A percentile compares a stretch with the other conserved stretches of the same genome.
Evolutionary conservation across 192 early-diverging fungal genomes (phyloP).

Genomic region (Endogone sp.): DNA sequence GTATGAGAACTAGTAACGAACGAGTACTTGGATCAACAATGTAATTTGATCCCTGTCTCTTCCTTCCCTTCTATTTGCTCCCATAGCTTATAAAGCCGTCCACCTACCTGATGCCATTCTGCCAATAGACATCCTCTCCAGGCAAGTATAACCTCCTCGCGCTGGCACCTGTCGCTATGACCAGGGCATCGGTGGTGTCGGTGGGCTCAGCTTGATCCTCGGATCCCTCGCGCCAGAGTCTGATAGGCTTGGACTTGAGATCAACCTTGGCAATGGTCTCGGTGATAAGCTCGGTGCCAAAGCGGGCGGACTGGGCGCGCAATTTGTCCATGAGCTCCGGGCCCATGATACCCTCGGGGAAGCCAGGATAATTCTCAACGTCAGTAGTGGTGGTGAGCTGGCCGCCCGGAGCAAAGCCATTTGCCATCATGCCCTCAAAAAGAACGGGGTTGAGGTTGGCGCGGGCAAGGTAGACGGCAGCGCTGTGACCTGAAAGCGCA

Average conservation of each 20-base stretch:
- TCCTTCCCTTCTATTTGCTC: too few relatives aligned
- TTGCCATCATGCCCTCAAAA: slow-evolving; percentile 97
- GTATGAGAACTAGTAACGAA: too few relatives aligned
- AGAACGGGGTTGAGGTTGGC: slow-evolving; percentile 91
- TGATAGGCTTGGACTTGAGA: slow-evolving; percentile 74
- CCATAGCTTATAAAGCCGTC: too few relatives aligned
- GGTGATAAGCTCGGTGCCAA: slow-evolving; percentile 84
- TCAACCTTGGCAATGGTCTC: slow-evolving; percentile 92
- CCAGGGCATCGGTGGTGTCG: slow-evolving; percentile 77
- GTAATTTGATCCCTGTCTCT: too few relatives aligned
- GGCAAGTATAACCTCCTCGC: slow-evolving; percentile 87
- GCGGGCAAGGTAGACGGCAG: slow-evolving; percentile 92
- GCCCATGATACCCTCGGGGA: slow-evolving; percentile 89
- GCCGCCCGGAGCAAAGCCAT: slow-evolving; percentile 61
- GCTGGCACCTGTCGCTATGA: slow-evolving; percentile 98
- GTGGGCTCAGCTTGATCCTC: slow-evolving; percentile 69
- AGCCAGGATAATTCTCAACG: slow-evolving; percentile 95
- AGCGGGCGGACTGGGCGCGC: slow-evolving; percentile 79
- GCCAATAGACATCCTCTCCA: slow-evolving; percentile 95
- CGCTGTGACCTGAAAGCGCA: slow-evolving; percentile 68
- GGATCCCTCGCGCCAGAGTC: slow-evolving; percentile 79
- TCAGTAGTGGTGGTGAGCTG: slow-evolving; percentile 94
- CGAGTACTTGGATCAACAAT: too few relatives aligned
- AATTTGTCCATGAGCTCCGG: slow-evolving; percentile 84
- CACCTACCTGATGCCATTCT: slow-evolving; percentile 80